Evolutionary conservation across 768 basidiomycete species (phyloP), one percentile per base, ranked within the genome.

Genomic region (Trametes elegans): DNA sequence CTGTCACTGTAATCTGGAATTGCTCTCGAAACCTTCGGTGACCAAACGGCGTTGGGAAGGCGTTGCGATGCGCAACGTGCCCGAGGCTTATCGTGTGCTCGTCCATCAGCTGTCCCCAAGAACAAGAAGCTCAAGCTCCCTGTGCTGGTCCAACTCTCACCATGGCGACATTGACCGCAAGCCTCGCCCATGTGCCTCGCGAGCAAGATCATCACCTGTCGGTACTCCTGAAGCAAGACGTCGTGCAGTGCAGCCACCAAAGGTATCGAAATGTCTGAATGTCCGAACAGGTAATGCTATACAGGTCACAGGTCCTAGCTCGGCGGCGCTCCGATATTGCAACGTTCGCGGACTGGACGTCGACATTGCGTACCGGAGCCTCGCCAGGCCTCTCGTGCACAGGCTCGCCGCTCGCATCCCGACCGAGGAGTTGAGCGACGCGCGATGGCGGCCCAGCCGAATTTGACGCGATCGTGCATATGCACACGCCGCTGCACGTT

Each of bases 161-260:
- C 55, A 57, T 57, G 55, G 43, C 55, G 49, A 57, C 55, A 50
- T 45, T 45, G 48, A 29, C 32, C 54, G 47, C 41, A 49, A 49
- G 19, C 28, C 40, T 24, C 31, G 16, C 40, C 13, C 7, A 9
- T 13, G 10, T 23, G n/a, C n/a, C 14, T 13, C 46, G 26, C 18
- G n/a, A 19, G 16, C 16, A 19, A 16, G 27, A 28, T 21, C 31
- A 21, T 23, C 45, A 13, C 19, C n/a, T n/a, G n/a, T n/a, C n/a
- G n/a, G n/a, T n/a, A n/a, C n/a, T n/a, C n/a, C n/a, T n/a, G n/a
- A n/a, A n/a, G n/a, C n/a, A n/a, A n/a, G n/a, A n/a, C 19, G 34
- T 23, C 4, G 3, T 23, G 29, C 5, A 24, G n/a, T 32, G 11
- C 19, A 42, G 24, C 29, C 49, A 23, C 9, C 28, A 24, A 40